Percentiles rank a stretch among this genome's conserved stretches.
phyloP scores from a whole-genome alignment of 1,284 basidiomycete genomes.

The Ganoderma lucidum region DNA sequence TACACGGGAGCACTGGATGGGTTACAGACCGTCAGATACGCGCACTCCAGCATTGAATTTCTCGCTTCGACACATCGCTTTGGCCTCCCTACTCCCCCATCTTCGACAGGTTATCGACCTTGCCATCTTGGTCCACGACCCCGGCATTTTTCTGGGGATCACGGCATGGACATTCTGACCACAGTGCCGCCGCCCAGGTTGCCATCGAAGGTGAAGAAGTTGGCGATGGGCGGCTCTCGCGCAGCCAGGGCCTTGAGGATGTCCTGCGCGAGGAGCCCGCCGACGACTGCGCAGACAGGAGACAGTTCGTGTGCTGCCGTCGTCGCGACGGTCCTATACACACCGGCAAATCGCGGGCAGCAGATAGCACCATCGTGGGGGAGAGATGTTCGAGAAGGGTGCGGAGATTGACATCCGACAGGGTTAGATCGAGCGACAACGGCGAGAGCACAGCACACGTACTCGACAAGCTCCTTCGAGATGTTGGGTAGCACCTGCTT shows the following conservation, averaged over 20 bases:
- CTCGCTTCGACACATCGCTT: background rate
- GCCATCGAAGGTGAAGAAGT: constrained; percentile 92
- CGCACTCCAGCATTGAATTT: background rate
- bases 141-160: constrained; percentile 10
- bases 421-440: background rate
- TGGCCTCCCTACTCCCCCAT: background rate
- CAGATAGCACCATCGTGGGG: background rate
- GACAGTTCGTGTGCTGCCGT: constrained; percentile 89
- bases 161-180: constrained; percentile 58
- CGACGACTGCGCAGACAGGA: constrained; percentile 91
- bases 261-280: constrained; percentile 95
- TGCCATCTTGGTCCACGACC: background rate
- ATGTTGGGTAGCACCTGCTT: constrained; percentile 65
- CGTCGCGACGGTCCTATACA: constrained; percentile 62
- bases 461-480: constrained; percentile 68
- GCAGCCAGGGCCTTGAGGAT: constrained; percentile 91
- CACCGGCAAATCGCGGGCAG: background rate
- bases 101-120: too few species aligned
- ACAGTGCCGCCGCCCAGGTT: constrained; percentile 79
- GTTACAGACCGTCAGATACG: constrained; percentile 1
- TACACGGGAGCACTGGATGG: constrained; percentile 10
- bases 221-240: constrained; percentile 91
- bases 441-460: constrained; percentile 37
- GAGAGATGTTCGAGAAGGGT: background rate
- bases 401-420: background rate